Conservation (phyloP, 2,329 filamentous ascomycete genomes). For the Sclerotinia glacialis region DNA sequence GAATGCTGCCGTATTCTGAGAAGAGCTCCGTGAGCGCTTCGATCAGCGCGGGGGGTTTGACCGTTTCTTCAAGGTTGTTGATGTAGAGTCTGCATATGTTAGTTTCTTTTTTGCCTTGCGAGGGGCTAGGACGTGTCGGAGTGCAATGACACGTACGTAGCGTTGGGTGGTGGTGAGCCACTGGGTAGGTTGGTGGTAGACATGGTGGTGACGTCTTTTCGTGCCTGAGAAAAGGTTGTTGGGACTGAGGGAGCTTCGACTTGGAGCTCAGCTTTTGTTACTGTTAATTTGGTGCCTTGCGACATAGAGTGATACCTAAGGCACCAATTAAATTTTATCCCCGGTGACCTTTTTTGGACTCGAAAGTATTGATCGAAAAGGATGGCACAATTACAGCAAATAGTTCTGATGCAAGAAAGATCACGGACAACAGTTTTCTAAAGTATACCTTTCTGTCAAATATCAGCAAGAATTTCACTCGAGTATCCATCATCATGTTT, state of each 20-base stretch:
- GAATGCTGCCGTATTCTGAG: conserved; percentile 79
- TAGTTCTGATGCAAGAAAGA: too few species aligned
- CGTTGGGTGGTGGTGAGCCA: conserved; percentile 45
- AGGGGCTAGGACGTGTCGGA: conserved; percentile 52
- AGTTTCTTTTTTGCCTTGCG: conserved; percentile 1
- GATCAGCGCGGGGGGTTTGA: conserved; percentile 76
- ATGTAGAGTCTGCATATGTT: conserved; percentile 57
- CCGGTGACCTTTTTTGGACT: not conserved
- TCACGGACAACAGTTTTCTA: too few species aligned
- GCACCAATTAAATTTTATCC: not conserved
- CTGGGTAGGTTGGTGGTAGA: conserved; percentile 5
- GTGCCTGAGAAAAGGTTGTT: not conserved
- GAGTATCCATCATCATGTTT: not conserved
- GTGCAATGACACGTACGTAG: conserved; percentile 75
- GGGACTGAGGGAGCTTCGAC: not conserved
- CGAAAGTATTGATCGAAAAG: not conserved
- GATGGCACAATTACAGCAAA: too few species aligned
- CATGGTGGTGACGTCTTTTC: conserved; percentile 5
- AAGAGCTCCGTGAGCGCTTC: conserved; percentile 75
- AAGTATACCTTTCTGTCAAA: too few species aligned
- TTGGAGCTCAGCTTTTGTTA: not conserved
- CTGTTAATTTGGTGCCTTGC: conserved; percentile 5
- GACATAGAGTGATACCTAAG: not conserved
- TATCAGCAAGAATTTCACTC: not conserved
- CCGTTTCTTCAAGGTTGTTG: conserved; percentile 87